phyloP scores from a whole-genome alignment of 2,329 filamentous ascomycete genomes.

The Fusarium verrucosum region DNA sequence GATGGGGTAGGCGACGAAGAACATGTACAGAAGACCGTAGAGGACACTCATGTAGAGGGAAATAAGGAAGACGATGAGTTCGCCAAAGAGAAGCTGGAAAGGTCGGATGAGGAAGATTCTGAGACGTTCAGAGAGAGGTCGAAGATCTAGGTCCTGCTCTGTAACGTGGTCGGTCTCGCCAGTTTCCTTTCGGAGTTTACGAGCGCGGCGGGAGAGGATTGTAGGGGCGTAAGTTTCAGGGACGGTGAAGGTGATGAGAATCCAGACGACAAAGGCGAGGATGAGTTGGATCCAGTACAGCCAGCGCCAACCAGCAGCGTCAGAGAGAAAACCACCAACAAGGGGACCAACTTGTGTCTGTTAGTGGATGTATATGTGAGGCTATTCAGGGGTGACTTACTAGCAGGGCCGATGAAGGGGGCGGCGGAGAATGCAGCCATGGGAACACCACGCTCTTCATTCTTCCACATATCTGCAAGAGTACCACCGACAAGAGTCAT shows the following conservation, averaged over 20 bases:
- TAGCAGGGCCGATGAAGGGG: constrained; percentile 83
- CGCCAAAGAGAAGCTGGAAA: constrained; percentile 84
- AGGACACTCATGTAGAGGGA: constrained; percentile 86
- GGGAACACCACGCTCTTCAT: constrained; percentile 83
- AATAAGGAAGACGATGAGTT: constrained; percentile 87
- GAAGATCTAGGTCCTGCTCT: constrained; percentile 80
- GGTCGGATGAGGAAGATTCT: constrained; percentile 81
- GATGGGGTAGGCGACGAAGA: constrained; percentile 75
- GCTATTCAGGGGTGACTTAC: constrained; percentile 45
- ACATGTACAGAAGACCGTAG: constrained; percentile 80
- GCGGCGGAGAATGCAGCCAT: constrained; percentile 89
- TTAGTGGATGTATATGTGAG: constrained; percentile 3
- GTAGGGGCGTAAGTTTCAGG: constrained; percentile 89
- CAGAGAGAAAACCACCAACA: constrained; percentile 78
- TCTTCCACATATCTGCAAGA: constrained; percentile 83
- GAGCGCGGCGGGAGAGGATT: constrained; percentile 75
- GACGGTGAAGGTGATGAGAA: constrained; percentile 85
- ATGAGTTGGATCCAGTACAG: constrained; percentile 90
- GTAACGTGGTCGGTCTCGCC: constrained; percentile 76
- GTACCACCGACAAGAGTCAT: constrained; percentile 89
- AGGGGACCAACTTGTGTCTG: constrained; percentile 68
- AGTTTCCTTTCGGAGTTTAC: constrained; percentile 75
- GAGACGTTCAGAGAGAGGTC: constrained; percentile 74
- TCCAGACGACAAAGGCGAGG: constrained; percentile 72
- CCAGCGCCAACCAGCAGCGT: constrained; percentile 80